phyloP scores from a whole-genome alignment of 2,329 filamentous ascomycete genomes.

The Pseudogymnoascus sp. region DNA sequence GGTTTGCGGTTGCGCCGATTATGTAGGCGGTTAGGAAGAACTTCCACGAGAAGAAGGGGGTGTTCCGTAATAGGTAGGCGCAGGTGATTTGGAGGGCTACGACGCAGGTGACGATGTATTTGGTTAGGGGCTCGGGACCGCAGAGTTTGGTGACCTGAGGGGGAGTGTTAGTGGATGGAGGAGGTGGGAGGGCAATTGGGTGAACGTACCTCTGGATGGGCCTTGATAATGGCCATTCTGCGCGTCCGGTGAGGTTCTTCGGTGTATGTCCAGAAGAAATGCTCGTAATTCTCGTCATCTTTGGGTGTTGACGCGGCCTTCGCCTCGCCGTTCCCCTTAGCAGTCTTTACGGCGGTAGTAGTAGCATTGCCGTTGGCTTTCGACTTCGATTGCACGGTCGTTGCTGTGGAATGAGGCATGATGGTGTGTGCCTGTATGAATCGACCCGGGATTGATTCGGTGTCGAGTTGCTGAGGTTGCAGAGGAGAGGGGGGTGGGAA shows the following conservation, averaged over 20 bases:
- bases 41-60: slow-evolving; percentile 71
- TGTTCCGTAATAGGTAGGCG: slow-evolving; percentile 70
- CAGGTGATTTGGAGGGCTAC: slow-evolving; percentile 74
- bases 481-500: background rate
- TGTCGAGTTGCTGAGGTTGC: background rate
- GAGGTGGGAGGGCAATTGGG: background rate
- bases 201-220: slow-evolving; percentile 77
- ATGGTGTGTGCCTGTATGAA: background rate
- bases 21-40: slow-evolving; percentile 87
- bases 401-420: background rate
- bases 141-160: slow-evolving; percentile 87
- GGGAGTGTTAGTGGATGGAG: background rate
- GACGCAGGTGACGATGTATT: slow-evolving; percentile 81
- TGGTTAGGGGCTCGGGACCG: slow-evolving; percentile 90
- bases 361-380: background rate
- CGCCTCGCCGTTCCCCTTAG: slow-evolving; percentile 11
- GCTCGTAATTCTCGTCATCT: slow-evolving; percentile 27
- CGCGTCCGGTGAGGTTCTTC: slow-evolving; percentile 93
- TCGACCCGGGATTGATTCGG: background rate
- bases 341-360: background rate
- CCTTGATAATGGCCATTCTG: slow-evolving; percentile 92
- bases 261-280: slow-evolving; percentile 98
- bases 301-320: slow-evolving; percentile 14
- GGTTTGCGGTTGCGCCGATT: slow-evolving; percentile 90
- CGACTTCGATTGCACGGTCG: background rate